Evolutionary conservation across 768 basidiomycete genomes (phyloP), one percentile per base, ranked within the genome.

Genomic region (Sistotremastrum niveocremeum): DNA sequence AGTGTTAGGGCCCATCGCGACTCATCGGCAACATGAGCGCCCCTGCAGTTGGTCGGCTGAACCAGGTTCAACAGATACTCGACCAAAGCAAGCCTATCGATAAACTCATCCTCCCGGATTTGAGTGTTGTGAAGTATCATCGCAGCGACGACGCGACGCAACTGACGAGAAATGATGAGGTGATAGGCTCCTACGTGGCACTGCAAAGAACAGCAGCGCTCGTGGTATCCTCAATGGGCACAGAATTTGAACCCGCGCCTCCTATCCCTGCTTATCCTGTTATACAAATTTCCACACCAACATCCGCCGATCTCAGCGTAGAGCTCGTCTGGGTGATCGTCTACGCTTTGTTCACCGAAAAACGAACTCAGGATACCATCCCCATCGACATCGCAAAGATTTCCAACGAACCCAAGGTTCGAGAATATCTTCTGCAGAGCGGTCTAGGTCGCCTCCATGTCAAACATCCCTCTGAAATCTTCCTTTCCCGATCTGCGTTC

Each of bases 401-500:
- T 5, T 6, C 42, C 29, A 68, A 68, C 46, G 42, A 41, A 12
- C 44, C 57, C 4, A 65, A 66, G 20, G 47, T 71, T n/a, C 50
- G 50, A 5, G 34, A 47, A 1, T 73, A 73, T 48, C 56, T 74
- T 34, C 49, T 66, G 32, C 50, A 52, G 32, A 62, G 68, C 2
- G 71, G 71, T 0, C 59, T 73, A 7, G 56, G 51, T 34, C 38
- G 54, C 47, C 39, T 50, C 45, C 45, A 49, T 45, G 41, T 46
- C 9, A 41, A 52, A 4, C 43, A 41, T 44, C 39, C 46, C 4
- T 47, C 54, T 7, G 56, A 61, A 10, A 48, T 69, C 39, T 69
- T 69, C 55, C 60, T 74, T 44, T 60, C 60, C 7, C 60, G 70
- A 30, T 57, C 64, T 0, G 55, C 68, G 0, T 74, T 74, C 55